These are phyloP conservation scores for Candida nonsorbophila DNA, from an alignment of 805 yeast species.

Conservation along the genomic window DNA sequence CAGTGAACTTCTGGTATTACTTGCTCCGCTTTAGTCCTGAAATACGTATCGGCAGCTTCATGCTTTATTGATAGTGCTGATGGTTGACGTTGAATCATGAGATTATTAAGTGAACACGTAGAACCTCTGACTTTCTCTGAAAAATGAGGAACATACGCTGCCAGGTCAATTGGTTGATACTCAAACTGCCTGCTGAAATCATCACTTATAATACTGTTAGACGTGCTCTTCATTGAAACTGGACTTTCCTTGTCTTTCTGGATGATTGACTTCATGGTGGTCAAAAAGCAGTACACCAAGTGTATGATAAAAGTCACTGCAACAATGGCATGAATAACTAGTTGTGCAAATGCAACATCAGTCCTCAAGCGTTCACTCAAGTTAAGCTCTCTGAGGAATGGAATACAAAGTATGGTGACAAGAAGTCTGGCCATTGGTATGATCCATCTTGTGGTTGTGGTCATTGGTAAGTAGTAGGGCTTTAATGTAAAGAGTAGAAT, in stretches of 20 bases:
- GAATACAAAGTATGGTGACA: constrained; percentile 37
- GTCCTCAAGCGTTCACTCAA: constrained; percentile 34
- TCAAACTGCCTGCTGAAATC: constrained; percentile 21
- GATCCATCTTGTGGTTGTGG: constrained; percentile 27
- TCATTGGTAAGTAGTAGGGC: constrained; percentile 23
- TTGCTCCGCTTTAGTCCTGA: too few relatives aligned
- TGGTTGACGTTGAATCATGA: too few relatives aligned
- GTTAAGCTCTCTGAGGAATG: constrained; percentile 32
- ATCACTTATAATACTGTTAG: constrained; percentile 9
- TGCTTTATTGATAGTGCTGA: too few relatives aligned
- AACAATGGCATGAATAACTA: constrained; percentile 32
- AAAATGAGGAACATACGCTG: too few relatives aligned
- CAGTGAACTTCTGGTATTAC: too few relatives aligned
- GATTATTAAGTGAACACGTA: too few relatives aligned
- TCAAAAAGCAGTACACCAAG: constrained; percentile 21
- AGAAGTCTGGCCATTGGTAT: constrained; percentile 34
- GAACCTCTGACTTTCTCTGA: too few relatives aligned
- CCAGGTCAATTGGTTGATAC: constrained; percentile 19
- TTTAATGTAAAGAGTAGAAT: constrained; percentile 14
- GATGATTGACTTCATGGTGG: constrained; percentile 18
- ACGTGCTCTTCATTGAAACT: background rate
- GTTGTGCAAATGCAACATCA: constrained; percentile 39
- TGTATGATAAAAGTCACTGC: constrained; percentile 24
- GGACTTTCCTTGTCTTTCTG: constrained; percentile 6
- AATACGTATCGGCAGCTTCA: too few relatives aligned